Evolutionary conservation across 192 early-diverging fungal species (phyloP), one percentile per base, ranked within the genome.

Genomic region (Coemansia sp.): DNA sequence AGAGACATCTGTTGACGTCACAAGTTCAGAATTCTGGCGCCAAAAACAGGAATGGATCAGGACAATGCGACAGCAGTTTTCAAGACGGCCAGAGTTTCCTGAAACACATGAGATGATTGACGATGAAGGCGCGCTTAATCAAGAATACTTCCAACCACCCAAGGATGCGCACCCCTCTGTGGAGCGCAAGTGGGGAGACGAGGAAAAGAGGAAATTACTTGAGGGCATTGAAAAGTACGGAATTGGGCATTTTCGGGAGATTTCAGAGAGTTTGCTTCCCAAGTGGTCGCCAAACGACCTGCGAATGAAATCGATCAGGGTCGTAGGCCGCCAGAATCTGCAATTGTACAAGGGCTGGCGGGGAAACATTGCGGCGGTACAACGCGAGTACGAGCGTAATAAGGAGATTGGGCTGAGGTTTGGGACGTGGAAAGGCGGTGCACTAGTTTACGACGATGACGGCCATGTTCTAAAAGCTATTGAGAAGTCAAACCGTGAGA

Each of bases 171-270:
- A 81, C 25, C 69, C 83, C 4, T 73, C 78, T 57, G 63, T 70
- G 33, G 88, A 89, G 46, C 85, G 92, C 54, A 91, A 92, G 75
- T 94, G 93, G 93, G 91, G 88, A 17, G 92, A 93, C 4, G 85
- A 85, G n/a, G 91, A 95, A 71, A 86, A 88, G 32, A 60, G 59
- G 32, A 75, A 91, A 53, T 75, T 95, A 27, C 87, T 94, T 31
- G 82, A 90, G 56, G 93, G 94, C 6, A 93, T 95, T 51, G 89
- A 86, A 66, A 89, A 84, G 58, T 80, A 92, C 57, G 94, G 93
- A 10, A 93, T 95, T 70, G 93, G 94, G 11, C 92, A 94, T 64
- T 95, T 94, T 70, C 84, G 91, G 50, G 91, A 92, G 66, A 94
- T 94, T 30, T 90, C 92, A 0, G 90, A 93, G 56, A 85, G 80